Base-by-base conservation (phyloP, 345 rosid species). In the Gossypium bickii region DNA sequence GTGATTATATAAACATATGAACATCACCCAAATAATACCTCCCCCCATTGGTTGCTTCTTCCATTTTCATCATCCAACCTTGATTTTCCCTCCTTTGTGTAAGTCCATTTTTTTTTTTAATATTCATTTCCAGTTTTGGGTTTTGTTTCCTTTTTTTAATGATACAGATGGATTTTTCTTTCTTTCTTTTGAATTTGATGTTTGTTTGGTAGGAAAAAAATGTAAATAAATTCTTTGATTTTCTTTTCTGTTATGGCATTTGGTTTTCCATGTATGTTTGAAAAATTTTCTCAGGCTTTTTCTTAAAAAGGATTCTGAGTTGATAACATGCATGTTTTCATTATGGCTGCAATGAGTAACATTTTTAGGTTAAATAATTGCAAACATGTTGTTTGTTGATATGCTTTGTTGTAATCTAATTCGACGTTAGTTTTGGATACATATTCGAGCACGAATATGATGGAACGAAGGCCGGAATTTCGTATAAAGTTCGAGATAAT, bases 91-190 rank as follows among this genome's bases (percentile, higher is more conserved):
- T 22, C 8, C 22, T 34, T 34, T 34, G 1, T 9, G 80, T 78
- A 73, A 73, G 80, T 67, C 47, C 67, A 12, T 44, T 29, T 17
- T 12, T n/a, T 22, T 3, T 1, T 43, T 9, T 62, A 16, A 10
- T 22, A 63, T 34, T 25, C 15, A 10, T 67, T 67, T 76, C 17
- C 74, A 67, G 48, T n/a, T 78, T 67, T 58, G 76, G 63, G 57
- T 25, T 53, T 27, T 51, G 6, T 65, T 64, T 53, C 18, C 29
- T 27, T 22, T 34, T 38, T 7, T 48, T 29, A 61, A 61, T 11
- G 48, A 63, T 61, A 15, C 18, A 13, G 43, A 61, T 13, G 44
- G 43, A 17, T 34, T 5, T 34, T 34, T 34, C 6, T 34, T 29
- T 29, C 38, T 52, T 29, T 29, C 5, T 51, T 44, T 16, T 55